Conservation (phyloP, 371 early-diverging fungal genomes). For the Mucor sp. region DNA sequence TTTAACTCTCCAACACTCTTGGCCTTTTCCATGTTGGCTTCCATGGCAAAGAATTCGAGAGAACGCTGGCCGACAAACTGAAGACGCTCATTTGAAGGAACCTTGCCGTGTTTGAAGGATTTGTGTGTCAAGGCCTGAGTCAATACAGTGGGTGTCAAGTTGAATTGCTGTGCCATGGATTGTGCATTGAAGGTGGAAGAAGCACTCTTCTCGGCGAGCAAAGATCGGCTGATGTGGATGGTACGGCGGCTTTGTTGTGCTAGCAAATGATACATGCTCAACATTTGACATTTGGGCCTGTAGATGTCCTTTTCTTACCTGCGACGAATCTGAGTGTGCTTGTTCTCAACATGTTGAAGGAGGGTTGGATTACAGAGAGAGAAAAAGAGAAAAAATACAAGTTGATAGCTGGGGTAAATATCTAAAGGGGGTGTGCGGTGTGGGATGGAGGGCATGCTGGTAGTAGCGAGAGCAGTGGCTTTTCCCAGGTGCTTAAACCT, state of each 20-base stretch:
- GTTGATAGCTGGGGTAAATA: constrained; percentile 4
- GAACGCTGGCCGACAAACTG: constrained; percentile 56
- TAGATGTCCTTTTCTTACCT: constrained; percentile 6
- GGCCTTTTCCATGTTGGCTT: constrained; percentile 15
- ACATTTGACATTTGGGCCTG: background rate
- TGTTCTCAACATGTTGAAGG: background rate
- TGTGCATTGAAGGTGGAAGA: constrained; percentile 21
- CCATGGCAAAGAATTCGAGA: constrained; percentile 36
- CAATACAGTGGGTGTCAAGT: constrained; percentile 22
- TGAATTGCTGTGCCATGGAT: constrained; percentile 17
- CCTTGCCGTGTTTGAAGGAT: constrained; percentile 63
- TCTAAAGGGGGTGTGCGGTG: background rate
- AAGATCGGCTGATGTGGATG: constrained; percentile 17
- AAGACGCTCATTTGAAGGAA: constrained; percentile 70
- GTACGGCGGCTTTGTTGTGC: constrained; percentile 21
- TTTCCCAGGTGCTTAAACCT: constrained; percentile 4
- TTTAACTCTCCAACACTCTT: constrained; percentile 16
- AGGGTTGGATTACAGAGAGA: background rate
- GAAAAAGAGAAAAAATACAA: background rate
- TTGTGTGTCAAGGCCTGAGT: constrained; percentile 72
- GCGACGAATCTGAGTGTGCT: constrained; percentile 5
- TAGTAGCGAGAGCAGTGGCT: constrained; percentile 3
- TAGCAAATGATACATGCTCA: background rate
- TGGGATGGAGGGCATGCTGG: background rate
- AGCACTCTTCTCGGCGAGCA: constrained; percentile 14